phyloP scores from a whole-genome alignment of 1,284 basidiomycete genomes.

The Leccinum holopus region DNA sequence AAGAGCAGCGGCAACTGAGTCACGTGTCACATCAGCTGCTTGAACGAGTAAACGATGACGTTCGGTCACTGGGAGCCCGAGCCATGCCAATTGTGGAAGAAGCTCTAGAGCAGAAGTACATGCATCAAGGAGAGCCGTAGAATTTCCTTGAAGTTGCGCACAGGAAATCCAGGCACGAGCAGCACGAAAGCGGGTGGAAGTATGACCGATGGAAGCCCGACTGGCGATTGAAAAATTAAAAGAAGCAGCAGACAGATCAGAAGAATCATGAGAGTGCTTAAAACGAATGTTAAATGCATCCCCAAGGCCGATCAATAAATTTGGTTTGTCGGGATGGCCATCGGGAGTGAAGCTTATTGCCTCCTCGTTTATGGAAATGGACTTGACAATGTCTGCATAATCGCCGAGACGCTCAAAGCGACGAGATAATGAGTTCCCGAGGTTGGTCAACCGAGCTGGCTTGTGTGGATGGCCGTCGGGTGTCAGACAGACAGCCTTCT shows the following conservation, averaged over 20 bases:
- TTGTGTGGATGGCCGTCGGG: neutral
- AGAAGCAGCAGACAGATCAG: neutral
- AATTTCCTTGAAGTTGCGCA: neutral
- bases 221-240: neutral
- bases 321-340: neutral
- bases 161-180: neutral
- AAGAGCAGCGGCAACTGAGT: neutral
- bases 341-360: neutral
- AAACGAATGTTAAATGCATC: neutral
- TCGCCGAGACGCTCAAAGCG: neutral
- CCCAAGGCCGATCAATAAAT: neutral
- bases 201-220: neutral
- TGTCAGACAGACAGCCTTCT: neutral
- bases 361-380: neutral
- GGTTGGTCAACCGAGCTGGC: neutral
- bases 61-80: neutral
- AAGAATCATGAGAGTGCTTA: neutral
- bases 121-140: neutral
- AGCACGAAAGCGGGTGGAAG: neutral
- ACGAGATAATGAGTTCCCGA: neutral
- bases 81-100: neutral
- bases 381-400: neutral
- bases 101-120: neutral
- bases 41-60: neutral
- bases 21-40: neutral